These are phyloP conservation scores for Aegilops longissima DNA, from an alignment of 176 grass and related monocot genomes.

Conservation along the genomic window DNA sequence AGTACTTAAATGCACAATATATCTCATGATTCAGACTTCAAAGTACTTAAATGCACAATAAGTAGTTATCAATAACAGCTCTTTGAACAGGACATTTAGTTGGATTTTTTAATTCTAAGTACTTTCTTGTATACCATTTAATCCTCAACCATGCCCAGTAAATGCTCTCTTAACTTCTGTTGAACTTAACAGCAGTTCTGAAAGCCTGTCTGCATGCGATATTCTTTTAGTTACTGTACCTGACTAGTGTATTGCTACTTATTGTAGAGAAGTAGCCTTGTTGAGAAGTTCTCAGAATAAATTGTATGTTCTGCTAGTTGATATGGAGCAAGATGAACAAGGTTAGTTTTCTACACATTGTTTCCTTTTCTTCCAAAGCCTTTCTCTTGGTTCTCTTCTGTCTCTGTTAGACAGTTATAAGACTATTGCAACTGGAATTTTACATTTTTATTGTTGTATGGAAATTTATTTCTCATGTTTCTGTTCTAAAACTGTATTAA, in stretches of 20 bases:
- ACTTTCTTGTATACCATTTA: slow-evolving; percentile 3
- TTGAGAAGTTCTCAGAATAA: slow-evolving; percentile 75
- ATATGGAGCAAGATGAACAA: slow-evolving; percentile 49
- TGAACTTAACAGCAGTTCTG: neutral
- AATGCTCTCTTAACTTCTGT: slow-evolving; percentile 4
- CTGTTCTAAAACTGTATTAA: neutral
- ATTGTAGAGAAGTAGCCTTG: slow-evolving; percentile 78
- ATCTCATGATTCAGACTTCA: neutral
- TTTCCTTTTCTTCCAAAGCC: neutral
- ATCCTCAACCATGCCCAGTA: slow-evolving; percentile 14
- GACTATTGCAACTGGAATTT: neutral
- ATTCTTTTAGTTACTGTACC: neutral
- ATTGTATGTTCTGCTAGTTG: slow-evolving; percentile 64
- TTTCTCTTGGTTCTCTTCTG: slow-evolving; percentile 12
- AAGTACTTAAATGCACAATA: slow-evolving; percentile 23
- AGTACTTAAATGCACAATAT: slow-evolving; percentile 8
- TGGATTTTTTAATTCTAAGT: neutral
- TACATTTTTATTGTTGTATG: slow-evolving; percentile 1
- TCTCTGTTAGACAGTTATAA: neutral
- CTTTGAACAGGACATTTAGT: neutral
- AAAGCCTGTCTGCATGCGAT: neutral
- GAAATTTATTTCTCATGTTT: slow-evolving; percentile 15
- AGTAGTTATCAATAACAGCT: slow-evolving; percentile 3
- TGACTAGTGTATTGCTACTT: slow-evolving; percentile 30
- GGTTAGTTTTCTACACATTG: slow-evolving; percentile 45